Evolutionary conservation across 2,329 filamentous ascomycete genomes (phyloP), one percentile per base, ranked within the genome.

Genomic region (Fusarium sp.): DNA sequence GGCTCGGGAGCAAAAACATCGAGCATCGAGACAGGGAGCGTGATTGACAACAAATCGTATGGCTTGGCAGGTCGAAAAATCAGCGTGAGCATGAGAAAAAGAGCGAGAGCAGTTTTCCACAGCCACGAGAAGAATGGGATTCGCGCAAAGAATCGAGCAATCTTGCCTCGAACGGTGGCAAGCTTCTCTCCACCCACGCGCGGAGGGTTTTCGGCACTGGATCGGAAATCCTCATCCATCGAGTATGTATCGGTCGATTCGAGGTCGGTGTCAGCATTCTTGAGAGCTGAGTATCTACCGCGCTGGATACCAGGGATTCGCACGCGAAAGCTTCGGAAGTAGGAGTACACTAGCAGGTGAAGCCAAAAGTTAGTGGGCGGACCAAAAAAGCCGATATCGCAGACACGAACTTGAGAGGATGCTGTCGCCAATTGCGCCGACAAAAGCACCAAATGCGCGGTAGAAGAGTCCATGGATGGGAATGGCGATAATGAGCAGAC

Each of bases 11-110:
- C 65, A 62, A 82, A 77, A n/a, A 79, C 68, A 34, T 76, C 78
- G 32, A 81, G 62, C 56, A 82, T 72, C 3, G 80, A 75, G 3
- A 81, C 65, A 3, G 81, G 80, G 11, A 82, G 75, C 1, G 81
- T 82, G 22, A 77, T 74, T 8, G 80, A 79, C 69, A 82, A 75
- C 44, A 79, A 77, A 55, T 76, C 68, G 69, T 81, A 82, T 5
- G 81, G 81, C 44, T 78, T 75, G 18, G 76, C 64, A n/a, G 80
- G 79, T 34, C 81, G 75, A 22, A 80, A 38, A 20, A 78, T 42
- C n/a, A 75, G 54, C 1, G 71, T 68, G n/a, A 77, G 55, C 17
- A 55, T 47, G 13, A 81, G 55, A 26, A 80, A 77, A 24, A 72
- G 59, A 11, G 75, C 47, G 5, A 78, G 7, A 18, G 64, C 65